Percentiles rank a stretch among this genome's conserved stretches.
These are phyloP conservation scores for Fusarium beomiforme DNA, from an alignment of 2,329 filamentous ascomycete species.

Conservation along the genomic window DNA sequence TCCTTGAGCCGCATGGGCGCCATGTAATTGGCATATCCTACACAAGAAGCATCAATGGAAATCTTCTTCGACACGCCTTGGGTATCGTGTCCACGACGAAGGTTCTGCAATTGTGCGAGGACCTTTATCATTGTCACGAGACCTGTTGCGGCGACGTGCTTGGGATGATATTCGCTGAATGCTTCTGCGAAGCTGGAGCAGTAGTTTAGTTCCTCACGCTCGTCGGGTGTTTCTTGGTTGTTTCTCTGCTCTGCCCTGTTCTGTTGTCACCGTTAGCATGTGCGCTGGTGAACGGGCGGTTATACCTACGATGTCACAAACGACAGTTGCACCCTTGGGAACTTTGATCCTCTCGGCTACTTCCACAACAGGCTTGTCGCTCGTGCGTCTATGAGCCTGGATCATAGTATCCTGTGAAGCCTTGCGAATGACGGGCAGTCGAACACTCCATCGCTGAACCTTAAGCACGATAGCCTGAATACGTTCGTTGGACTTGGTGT, in stretches of 20 bases:
- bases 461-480: not conserved
- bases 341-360: not conserved
- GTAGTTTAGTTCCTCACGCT: not conserved
- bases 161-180: conserved; percentile 18
- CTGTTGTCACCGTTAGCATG: no score
- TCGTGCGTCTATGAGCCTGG: not conserved
- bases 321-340: not conserved
- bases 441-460: not conserved
- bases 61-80: conserved; percentile 32
- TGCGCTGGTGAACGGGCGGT: no score
- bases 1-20: conserved; percentile 6
- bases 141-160: conserved; percentile 15
- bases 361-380: not conserved
- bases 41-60: conserved; percentile 4
- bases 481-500: not conserved
- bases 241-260: not conserved
- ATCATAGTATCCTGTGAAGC: not conserved
- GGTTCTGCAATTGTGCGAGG: conserved; percentile 27
- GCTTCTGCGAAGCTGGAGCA: conserved; percentile 33
- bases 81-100: conserved; percentile 16
- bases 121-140: conserved; percentile 30
- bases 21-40: conserved; percentile 38
- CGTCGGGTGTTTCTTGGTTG: not conserved
- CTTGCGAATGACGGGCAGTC: not conserved
- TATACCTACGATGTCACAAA: conserved; percentile 7